Conservation (phyloP, 768 basidiomycete species). For the Floccularia luteovirens region DNA sequence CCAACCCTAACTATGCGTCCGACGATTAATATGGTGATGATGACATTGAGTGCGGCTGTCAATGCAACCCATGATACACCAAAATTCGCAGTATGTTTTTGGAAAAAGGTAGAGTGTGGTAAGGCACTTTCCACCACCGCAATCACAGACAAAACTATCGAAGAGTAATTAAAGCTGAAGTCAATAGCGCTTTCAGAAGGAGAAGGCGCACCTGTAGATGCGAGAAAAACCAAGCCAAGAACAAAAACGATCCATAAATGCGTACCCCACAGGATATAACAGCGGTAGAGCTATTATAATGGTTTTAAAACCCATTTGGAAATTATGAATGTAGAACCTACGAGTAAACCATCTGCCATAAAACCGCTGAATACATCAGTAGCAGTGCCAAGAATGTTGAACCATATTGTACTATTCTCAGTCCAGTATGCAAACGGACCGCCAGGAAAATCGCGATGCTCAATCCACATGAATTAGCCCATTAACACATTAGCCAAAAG, state of each 20-base stretch:
- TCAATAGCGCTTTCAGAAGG: neutral
- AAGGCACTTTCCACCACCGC: slow-evolving; percentile 15
- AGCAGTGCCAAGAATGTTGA: slow-evolving; percentile 18
- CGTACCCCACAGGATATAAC: slow-evolving; percentile 17
- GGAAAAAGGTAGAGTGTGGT: slow-evolving; percentile 17
- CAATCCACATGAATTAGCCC: slow-evolving; percentile 28
- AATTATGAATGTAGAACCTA: slow-evolving; percentile 10
- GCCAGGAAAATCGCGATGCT: slow-evolving; percentile 16
- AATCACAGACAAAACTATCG: slow-evolving; percentile 16
- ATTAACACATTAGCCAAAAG: slow-evolving; percentile 14
- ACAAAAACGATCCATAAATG: slow-evolving; percentile 6
- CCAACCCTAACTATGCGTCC: neutral
- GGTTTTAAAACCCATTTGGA: neutral
- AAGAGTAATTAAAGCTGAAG: neutral
- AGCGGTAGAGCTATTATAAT: slow-evolving; percentile 22
- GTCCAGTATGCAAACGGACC: slow-evolving; percentile 21
- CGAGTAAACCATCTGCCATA: slow-evolving; percentile 27
- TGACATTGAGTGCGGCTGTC: slow-evolving; percentile 12
- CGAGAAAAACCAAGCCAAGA: slow-evolving; percentile 9
- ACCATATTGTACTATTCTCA: slow-evolving; percentile 16
- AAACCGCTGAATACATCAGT: slow-evolving; percentile 18
- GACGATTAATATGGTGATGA: neutral
- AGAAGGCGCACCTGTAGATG: slow-evolving; percentile 6
- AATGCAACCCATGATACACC: slow-evolving; percentile 18
- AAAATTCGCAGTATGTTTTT: slow-evolving; percentile 14